These are phyloP conservation scores for Suillus placidus DNA, from an alignment of 768 basidiomycete species.

Conservation along the genomic window DNA sequence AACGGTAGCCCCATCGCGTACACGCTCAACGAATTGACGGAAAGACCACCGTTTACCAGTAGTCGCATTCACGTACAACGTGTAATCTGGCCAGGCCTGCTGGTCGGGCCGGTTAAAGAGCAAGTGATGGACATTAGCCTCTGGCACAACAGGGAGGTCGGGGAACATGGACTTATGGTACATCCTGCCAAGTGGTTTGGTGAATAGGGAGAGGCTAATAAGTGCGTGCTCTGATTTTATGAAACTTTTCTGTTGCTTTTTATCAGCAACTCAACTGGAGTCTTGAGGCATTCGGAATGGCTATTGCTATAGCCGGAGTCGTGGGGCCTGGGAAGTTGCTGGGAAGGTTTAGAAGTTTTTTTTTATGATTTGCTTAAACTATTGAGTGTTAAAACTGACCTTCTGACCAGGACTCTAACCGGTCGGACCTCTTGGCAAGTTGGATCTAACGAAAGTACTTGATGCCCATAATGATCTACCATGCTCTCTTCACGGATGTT, in stretches of 20 bases:
- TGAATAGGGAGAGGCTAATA: not conserved
- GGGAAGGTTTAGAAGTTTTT: not conserved
- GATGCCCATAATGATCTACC: not conserved
- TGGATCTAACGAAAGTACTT: not conserved
- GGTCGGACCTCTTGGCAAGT: not conserved
- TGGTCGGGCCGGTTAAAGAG: slow-evolving; percentile 59
- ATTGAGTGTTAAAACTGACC: not conserved
- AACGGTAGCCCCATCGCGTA: slow-evolving; percentile 59
- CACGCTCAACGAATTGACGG: slow-evolving; percentile 51
- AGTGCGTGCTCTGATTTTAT: not conserved
- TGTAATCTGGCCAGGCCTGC: slow-evolving; percentile 56
- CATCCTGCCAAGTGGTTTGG: slow-evolving; percentile 38
- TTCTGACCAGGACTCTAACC: not conserved
- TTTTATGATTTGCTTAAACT: not conserved
- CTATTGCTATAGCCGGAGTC: slow-evolving; percentile 10
- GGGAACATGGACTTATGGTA: slow-evolving; percentile 60
- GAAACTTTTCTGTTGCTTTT: slow-evolving; percentile 3
- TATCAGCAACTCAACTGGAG: not conserved
- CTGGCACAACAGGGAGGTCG: slow-evolving; percentile 49
- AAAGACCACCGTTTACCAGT: slow-evolving; percentile 50
- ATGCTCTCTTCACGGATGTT: not conserved
- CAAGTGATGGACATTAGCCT: slow-evolving; percentile 56
- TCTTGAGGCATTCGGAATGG: not conserved
- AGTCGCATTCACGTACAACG: slow-evolving; percentile 55
- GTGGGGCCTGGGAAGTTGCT: slow-evolving; percentile 7